These are phyloP conservation scores for Suillus paluster DNA, from an alignment of 768 basidiomycete genomes.

Conservation along the genomic window DNA sequence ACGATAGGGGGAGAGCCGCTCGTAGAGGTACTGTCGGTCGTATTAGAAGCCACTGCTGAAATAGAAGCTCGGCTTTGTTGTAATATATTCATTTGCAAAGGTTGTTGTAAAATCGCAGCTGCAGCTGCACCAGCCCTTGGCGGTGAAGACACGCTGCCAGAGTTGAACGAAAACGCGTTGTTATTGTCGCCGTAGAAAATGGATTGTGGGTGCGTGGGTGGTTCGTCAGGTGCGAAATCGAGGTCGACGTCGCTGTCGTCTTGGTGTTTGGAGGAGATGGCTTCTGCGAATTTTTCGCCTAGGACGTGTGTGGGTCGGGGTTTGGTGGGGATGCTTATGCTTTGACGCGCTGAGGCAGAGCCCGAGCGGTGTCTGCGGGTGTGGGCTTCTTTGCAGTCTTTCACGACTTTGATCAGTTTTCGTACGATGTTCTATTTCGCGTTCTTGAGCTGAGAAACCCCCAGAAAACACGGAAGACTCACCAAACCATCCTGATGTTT, in stretches of 20 bases:
- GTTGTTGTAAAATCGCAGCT: conserved; percentile 67
- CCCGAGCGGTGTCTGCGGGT: conserved; percentile 41
- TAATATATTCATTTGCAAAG: conserved; percentile 54
- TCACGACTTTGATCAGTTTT: conserved; percentile 81
- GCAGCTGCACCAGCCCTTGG: conserved; percentile 57
- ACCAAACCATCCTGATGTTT: conserved; percentile 74
- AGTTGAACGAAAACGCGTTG: conserved; percentile 47
- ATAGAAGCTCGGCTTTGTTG: conserved; percentile 46
- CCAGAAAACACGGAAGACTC: conserved; percentile 35
- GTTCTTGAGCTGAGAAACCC: conserved; percentile 15
- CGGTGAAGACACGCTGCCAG: conserved; percentile 30
- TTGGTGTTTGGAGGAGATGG: conserved; percentile 43
- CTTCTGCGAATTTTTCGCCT: conserved; percentile 71
- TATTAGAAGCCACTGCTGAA: conserved; percentile 21
- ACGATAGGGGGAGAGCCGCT: conserved; percentile 29
- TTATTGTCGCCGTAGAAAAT: conserved; percentile 49
- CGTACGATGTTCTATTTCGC: conserved; percentile 70
- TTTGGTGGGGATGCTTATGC: conserved; percentile 27
- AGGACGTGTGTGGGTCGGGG: conserved; percentile 50
- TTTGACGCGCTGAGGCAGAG: conserved; percentile 35
- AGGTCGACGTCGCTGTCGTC: conserved; percentile 78
- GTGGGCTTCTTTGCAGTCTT: conserved; percentile 78
- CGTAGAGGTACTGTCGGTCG: conserved; percentile 11
- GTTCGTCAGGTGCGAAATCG: conserved; percentile 67
- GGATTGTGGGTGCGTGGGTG: conserved; percentile 27